Conservation (phyloP, 176 grass and related monocot genomes). For the Saccharum spontaneum region DNA sequence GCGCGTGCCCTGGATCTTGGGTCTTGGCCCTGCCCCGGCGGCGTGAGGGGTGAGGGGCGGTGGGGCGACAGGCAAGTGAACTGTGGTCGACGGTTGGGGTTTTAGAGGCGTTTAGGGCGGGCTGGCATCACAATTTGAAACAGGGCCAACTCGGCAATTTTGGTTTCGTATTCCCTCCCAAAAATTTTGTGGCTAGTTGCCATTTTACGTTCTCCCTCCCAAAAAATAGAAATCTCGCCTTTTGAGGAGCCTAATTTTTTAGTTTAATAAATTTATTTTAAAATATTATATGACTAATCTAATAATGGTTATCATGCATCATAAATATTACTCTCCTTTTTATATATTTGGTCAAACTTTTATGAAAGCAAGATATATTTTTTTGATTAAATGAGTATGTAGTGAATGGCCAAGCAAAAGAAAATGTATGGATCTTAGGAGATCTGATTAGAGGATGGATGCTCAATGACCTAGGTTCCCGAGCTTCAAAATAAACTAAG, state of each 20-base stretch:
- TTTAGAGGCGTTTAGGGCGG: constrained; percentile 1
- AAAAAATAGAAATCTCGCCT: neutral
- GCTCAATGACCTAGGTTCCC: neutral
- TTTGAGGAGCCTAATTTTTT: too few species aligned
- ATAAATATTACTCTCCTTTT: too few species aligned
- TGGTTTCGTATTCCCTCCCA: neutral
- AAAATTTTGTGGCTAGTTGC: neutral
- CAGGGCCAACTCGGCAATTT: neutral
- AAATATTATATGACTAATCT: too few species aligned
- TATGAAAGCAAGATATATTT: too few species aligned
- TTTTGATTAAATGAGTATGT: too few species aligned
- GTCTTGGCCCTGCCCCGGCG: neutral
- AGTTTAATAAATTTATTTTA: too few species aligned
- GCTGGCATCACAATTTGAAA: neutral
- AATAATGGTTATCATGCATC: too few species aligned
- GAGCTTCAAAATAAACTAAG: neutral
- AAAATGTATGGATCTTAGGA: too few species aligned
- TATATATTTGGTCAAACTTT: too few species aligned
- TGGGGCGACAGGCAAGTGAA: too few species aligned
- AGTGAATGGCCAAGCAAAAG: too few species aligned
- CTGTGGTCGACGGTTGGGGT: neutral
- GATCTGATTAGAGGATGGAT: too few species aligned
- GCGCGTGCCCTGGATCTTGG: neutral
- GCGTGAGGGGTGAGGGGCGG: neutral
- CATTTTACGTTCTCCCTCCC: neutral